A percentile compares a stretch with the other conserved stretches of the same genome.
Conservation (phyloP, 192 early-diverging fungal genomes). For the Chytriomyces confervae region DNA sequence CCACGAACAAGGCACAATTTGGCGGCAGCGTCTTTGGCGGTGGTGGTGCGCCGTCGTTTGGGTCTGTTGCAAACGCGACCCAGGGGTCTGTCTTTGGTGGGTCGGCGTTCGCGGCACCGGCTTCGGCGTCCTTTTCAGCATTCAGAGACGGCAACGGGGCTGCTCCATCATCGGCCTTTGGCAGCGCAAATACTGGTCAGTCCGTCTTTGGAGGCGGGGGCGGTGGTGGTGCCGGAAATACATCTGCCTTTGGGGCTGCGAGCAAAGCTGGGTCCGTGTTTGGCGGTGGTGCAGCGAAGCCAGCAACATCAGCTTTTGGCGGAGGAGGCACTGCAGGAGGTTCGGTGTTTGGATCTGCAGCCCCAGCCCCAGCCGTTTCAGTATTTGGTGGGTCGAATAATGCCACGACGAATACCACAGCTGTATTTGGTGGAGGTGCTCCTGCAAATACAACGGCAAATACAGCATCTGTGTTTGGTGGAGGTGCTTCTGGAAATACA, state of each 20-base stretch:
- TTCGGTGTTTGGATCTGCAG: background rate
- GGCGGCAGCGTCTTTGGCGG: background rate
- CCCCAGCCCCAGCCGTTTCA: background rate
- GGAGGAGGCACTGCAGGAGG: background rate
- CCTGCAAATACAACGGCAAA: background rate
- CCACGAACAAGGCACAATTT: background rate
- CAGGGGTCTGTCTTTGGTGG: background rate
- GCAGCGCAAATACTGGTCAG: background rate
- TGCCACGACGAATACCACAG: background rate
- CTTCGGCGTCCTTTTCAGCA: background rate
- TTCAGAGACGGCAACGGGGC: background rate
- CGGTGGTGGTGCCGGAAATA: background rate
- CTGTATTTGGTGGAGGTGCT: background rate
- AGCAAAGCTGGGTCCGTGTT: background rate
- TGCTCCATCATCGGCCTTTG: too few relatives aligned
- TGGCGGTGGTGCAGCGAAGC: background rate
- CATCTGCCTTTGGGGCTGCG: background rate
- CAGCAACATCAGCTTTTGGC: background rate
- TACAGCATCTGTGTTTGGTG: background rate
- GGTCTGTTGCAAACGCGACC: background rate
- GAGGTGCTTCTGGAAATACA: background rate
- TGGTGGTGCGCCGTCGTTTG: background rate
- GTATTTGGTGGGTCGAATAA: background rate
- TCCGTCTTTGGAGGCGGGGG: background rate
- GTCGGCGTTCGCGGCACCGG: background rate